Percentiles rank a stretch among this genome's conserved stretches.
Evolutionary conservation across 2,329 filamentous ascomycete genomes (phyloP).

Genomic region (Trichoderma harzianum): DNA sequence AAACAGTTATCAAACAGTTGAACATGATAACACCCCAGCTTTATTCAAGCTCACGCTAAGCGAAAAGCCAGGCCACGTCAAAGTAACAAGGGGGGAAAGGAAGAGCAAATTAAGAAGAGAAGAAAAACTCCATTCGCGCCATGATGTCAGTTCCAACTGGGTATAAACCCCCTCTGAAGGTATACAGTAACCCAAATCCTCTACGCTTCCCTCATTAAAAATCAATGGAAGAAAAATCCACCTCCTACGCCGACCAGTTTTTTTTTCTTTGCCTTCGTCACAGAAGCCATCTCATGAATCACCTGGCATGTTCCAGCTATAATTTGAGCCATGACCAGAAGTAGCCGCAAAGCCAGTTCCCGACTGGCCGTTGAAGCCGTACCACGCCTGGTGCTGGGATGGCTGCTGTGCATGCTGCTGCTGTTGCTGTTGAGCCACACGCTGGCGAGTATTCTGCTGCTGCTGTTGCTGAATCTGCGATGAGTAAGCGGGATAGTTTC

Average conservation of each 20-base stretch:
- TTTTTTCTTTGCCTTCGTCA: not conserved
- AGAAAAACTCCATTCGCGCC: not conserved
- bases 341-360: slow-evolving; percentile 21
- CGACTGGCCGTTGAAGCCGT: slow-evolving; percentile 25
- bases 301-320: slow-evolving; percentile 25
- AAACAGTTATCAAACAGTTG: not conserved
- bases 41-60: not conserved
- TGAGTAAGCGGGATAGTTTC: slow-evolving; percentile 3
- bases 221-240: not conserved
- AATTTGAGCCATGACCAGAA: slow-evolving; percentile 25
- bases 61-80: not conserved
- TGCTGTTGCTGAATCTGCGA: slow-evolving; percentile 14
- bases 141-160: not conserved
- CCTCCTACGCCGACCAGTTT: not conserved
- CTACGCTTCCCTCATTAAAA: slow-evolving; percentile 10
- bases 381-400: slow-evolving; percentile 26
- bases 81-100: not conserved
- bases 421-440: slow-evolving; percentile 14
- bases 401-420: slow-evolving; percentile 16
- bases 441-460: slow-evolving; percentile 15
- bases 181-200: not conserved
- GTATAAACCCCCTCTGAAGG: not conserved
- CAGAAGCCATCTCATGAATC: slow-evolving; percentile 11
- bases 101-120: not conserved
- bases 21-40: not conserved